These are phyloP conservation scores for Botryotinia narcissicola DNA, from an alignment of 2,329 filamentous ascomycete species.

Conservation along the genomic window DNA sequence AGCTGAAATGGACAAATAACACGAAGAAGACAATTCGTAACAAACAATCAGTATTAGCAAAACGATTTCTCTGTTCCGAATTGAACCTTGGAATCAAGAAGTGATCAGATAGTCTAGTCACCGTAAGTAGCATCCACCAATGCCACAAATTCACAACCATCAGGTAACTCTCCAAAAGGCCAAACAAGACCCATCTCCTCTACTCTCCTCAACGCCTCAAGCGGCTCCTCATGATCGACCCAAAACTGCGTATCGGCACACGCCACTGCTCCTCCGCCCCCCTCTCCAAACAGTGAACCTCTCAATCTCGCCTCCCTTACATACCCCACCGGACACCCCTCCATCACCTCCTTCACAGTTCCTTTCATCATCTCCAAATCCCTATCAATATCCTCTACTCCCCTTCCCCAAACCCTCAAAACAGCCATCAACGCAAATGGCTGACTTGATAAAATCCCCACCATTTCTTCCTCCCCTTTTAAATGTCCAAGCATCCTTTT, in stretches of 20 bases:
- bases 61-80: no score
- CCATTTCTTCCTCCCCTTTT: neutral
- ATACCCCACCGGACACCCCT: neutral
- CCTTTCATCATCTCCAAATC: neutral
- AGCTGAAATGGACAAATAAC: neutral
- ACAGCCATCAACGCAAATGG: neutral
- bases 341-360: neutral
- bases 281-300: no score
- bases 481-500: neutral
- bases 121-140: neutral
- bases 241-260: neutral
- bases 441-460: neutral
- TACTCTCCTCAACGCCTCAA: neutral
- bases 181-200: neutral
- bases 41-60: neutral
- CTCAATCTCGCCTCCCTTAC: neutral
- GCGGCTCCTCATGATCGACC: neutral
- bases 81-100: neutral
- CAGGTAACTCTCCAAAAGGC: neutral
- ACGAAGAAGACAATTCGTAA: neutral
- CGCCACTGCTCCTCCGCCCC: neutral
- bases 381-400: neutral
- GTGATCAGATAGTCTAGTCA: neutral
- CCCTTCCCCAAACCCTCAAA: neutral
- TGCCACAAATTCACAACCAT: neutral